Evolutionary conservation across 768 basidiomycete species (phyloP).

Genomic region (Hygrophoropsis aurantiaca): DNA sequence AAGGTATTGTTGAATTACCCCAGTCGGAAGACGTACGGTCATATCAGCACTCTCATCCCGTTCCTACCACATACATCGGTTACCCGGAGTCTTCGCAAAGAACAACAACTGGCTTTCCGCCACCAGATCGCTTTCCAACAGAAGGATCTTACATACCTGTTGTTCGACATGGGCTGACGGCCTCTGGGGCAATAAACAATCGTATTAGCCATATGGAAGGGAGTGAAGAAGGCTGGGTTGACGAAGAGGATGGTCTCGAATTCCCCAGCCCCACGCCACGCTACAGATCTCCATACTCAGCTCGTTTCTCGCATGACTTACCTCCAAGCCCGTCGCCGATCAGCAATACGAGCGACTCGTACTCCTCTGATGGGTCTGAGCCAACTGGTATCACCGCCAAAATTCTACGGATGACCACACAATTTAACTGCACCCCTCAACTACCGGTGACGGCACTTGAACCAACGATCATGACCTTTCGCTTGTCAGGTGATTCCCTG

Average conservation of each 20-base stretch:
- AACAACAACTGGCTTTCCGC: conserved; percentile 21
- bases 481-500: conserved; percentile 21
- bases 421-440: conserved; percentile 19
- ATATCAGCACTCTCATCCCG: conserved; percentile 11
- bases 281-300: too few species aligned
- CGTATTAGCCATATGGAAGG: too few species aligned
- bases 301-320: too few species aligned
- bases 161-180: too few species aligned
- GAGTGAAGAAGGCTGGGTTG: too few species aligned
- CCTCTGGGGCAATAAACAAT: too few species aligned
- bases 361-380: conserved; percentile 29
- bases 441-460: conserved; percentile 9
- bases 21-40: conserved; percentile 28
- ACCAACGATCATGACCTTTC: conserved; percentile 31
- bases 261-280: too few species aligned
- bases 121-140: background rate
- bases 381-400: conserved; percentile 16
- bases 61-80: conserved; percentile 7
- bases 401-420: conserved; percentile 32
- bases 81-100: conserved; percentile 34
- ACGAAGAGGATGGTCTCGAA: too few species aligned
- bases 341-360: conserved; percentile 28
- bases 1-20: conserved; percentile 16
- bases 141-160: too few species aligned
- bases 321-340: conserved; percentile 18